phyloP scores from a whole-genome alignment of 2,329 filamentous ascomycete species.

The Diaporthe eres region DNA sequence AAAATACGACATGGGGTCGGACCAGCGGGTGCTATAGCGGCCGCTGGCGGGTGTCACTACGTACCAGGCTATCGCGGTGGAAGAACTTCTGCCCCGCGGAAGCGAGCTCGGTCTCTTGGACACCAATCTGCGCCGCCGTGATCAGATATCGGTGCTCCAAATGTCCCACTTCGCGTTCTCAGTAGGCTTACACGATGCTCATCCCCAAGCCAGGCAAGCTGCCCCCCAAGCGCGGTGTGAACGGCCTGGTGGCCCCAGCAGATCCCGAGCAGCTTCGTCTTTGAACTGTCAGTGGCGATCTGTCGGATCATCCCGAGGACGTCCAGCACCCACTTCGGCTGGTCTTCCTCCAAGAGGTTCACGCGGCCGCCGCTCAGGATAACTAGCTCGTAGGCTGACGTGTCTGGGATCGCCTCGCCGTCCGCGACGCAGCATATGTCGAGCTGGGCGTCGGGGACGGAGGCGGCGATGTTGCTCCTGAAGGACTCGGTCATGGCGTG shows the following conservation, averaged over 20 bases:
- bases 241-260: slow-evolving; percentile 20
- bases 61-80: not conserved
- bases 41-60: not conserved
- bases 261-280: slow-evolving; percentile 4
- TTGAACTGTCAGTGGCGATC: not conserved
- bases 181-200: not conserved
- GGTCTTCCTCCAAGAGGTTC: not conserved
- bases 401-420: slow-evolving; percentile 17
- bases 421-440: slow-evolving; percentile 10
- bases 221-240: not conserved
- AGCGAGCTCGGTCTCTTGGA: not conserved
- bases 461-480: not conserved
- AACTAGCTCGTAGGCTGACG: not conserved
- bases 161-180: not conserved
- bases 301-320: not conserved
- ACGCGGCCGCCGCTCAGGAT: slow-evolving; percentile 8
- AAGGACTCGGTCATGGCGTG: too few relatives aligned
- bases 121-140: not conserved
- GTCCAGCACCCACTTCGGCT: not conserved
- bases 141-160: not conserved
- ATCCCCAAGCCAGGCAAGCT: not conserved
- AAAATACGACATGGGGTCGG: not conserved
- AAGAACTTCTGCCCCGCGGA: slow-evolving; percentile 2
- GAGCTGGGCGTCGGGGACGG: not conserved
- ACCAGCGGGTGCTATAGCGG: not conserved